Conservation (phyloP, 441 rosid species). For the Hura crepitans region DNA sequence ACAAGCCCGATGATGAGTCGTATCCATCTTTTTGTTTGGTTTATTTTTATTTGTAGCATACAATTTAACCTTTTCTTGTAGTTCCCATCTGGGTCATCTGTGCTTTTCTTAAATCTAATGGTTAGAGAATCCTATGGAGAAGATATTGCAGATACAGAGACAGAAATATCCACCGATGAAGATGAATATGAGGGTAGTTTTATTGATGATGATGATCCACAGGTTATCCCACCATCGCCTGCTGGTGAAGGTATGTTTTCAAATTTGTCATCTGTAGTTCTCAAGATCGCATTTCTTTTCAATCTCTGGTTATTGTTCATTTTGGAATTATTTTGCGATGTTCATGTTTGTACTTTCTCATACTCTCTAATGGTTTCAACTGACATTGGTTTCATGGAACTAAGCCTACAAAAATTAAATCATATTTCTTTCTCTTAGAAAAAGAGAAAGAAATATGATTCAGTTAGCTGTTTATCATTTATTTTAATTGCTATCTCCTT, state of each 20-base stretch:
- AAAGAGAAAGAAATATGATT: too few relatives aligned
- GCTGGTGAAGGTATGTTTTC: slow-evolving; percentile 36
- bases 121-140: slow-evolving; percentile 73
- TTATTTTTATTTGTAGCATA: neutral
- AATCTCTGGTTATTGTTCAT: neutral
- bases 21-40: slow-evolving; percentile 40
- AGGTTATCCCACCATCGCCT: slow-evolving; percentile 29
- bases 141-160: slow-evolving; percentile 61
- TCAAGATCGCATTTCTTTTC: neutral
- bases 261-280: neutral
- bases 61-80: neutral
- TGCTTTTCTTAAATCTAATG: slow-evolving; percentile 29
- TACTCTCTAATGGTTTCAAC: neutral
- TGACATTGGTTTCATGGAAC: neutral
- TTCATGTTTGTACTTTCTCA: too few relatives aligned
- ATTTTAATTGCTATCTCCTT: neutral
- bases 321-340: neutral
- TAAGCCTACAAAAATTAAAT: neutral
- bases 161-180: slow-evolving; percentile 50
- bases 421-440: neutral
- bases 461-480: neutral
- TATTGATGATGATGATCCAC: slow-evolving; percentile 50
- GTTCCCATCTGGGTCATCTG: neutral
- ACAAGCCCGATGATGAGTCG: slow-evolving; percentile 42
- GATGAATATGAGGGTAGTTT: slow-evolving; percentile 69